Conservation (phyloP, 169 alveolate species). For the Condylostoma magnum region DNA sequence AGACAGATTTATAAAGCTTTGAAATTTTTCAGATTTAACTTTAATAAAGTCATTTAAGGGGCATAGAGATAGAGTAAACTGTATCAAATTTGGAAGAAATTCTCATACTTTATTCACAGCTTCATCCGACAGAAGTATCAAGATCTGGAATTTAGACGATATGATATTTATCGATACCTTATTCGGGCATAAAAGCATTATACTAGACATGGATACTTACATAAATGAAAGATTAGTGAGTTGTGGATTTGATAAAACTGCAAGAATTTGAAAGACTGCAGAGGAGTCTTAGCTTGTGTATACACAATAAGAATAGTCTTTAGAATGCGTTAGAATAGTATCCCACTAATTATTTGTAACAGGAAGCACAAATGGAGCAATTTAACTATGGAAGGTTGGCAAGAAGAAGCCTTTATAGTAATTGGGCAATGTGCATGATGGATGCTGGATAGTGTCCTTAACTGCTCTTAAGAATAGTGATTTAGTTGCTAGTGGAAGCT, state of each 20-base stretch:
- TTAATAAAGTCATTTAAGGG: constrained; percentile 43
- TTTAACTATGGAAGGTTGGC: constrained; percentile 55
- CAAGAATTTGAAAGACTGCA: constrained; percentile 48
- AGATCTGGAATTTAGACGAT: constrained; percentile 54
- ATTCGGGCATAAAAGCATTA: constrained; percentile 46
- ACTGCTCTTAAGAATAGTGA: constrained; percentile 38
- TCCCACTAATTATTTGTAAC: constrained; percentile 40
- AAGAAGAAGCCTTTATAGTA: constrained; percentile 48
- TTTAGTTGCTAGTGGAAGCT: constrained; percentile 41
- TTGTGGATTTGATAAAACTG: constrained; percentile 50
- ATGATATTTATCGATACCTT: constrained; percentile 52
- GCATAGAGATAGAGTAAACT: constrained; percentile 51
- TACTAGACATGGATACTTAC: constrained; percentile 38
- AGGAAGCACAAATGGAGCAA: constrained; percentile 36
- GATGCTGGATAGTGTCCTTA: constrained; percentile 42
- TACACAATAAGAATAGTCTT: constrained; percentile 32
- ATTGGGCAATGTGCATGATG: constrained; percentile 31
- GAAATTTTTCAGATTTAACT: constrained; percentile 37
- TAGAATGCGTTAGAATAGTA: constrained; percentile 39
- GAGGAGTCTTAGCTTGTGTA: constrained; percentile 59
- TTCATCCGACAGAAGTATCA: constrained; percentile 39
- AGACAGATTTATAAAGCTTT: constrained; percentile 42
- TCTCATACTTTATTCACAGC: constrained; percentile 41
- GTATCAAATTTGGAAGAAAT: constrained; percentile 34
- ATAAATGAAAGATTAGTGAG: constrained; percentile 42